These are phyloP conservation scores for Bipolaris sorokiniana DNA, from an alignment of 2,329 filamentous ascomycete species.

Conservation along the genomic window DNA sequence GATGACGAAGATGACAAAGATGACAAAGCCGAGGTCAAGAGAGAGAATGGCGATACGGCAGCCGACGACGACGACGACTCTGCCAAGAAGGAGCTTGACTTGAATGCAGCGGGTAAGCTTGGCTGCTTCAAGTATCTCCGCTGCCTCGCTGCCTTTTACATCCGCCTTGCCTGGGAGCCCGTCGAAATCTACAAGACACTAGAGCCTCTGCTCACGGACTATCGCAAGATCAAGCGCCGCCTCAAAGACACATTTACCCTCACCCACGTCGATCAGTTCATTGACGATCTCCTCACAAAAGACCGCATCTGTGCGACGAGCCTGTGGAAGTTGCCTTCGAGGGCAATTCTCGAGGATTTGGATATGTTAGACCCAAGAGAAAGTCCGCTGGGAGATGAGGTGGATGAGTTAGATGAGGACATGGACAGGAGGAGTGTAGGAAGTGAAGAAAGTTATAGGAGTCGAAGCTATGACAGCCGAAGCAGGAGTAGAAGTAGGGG, in stretches of 20 bases:
- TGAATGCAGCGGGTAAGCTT: constrained; percentile 37
- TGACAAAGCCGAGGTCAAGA: constrained; percentile 46
- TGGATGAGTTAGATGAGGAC: constrained; percentile 63
- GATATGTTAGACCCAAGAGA: constrained; percentile 84
- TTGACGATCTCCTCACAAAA: constrained; percentile 88
- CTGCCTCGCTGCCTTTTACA: constrained; percentile 88
- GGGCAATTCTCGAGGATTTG: constrained; percentile 84
- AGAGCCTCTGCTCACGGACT: constrained; percentile 83
- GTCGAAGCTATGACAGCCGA: constrained; percentile 19
- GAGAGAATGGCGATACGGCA: constrained; percentile 9
- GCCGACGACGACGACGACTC: constrained; percentile 9
- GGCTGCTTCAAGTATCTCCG: constrained; percentile 76
- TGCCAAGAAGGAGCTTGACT: constrained; percentile 26
- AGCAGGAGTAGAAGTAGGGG: constrained; percentile 20
- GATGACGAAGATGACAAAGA: constrained; percentile 24
- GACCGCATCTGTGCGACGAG: constrained; percentile 90
- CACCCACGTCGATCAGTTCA: constrained; percentile 87
- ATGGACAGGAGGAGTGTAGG: constrained; percentile 20
- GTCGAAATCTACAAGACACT: constrained; percentile 80
- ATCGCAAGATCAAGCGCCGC: constrained; percentile 79
- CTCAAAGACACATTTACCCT: constrained; percentile 75
- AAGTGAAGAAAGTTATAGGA: constrained; percentile 23
- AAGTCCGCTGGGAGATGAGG: constrained; percentile 77
- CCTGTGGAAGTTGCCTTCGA: constrained; percentile 85
- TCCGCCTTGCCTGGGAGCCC: constrained; percentile 83